Percentiles rank a stretch among this genome's conserved stretches.
phyloP scores from a whole-genome alignment of 805 yeast genomes.

The Nakazawaea populi region DNA sequence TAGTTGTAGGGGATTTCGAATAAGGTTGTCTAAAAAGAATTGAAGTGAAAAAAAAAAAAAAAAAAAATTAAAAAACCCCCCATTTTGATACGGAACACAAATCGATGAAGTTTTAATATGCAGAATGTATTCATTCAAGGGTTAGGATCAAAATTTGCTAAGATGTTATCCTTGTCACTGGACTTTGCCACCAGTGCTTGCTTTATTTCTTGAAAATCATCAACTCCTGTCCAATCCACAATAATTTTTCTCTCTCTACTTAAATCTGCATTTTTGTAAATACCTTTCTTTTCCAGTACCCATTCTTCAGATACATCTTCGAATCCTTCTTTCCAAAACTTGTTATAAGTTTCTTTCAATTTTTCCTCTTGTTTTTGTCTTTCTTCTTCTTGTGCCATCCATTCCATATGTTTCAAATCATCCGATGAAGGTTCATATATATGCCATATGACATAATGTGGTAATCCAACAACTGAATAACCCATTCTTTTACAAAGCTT shows the following conservation, averaged over 20 bases:
- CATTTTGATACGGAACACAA: no score
- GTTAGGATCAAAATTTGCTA: slow-evolving; percentile 13
- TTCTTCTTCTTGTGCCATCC: slow-evolving; percentile 80
- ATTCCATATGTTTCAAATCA: slow-evolving; percentile 77
- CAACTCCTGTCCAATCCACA: slow-evolving; percentile 70
- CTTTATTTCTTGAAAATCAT: slow-evolving; percentile 22
- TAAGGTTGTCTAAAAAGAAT: no score
- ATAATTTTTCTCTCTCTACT: slow-evolving; percentile 38
- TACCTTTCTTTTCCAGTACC: slow-evolving; percentile 62
- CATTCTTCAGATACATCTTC: slow-evolving; percentile 70
- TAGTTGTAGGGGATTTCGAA: no score
- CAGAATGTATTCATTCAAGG: not conserved
- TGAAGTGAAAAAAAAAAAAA: no score
- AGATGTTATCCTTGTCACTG: slow-evolving; percentile 7
- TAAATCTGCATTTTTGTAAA: slow-evolving; percentile 74
- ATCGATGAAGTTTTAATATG: not conserved
- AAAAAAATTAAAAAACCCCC: not conserved
- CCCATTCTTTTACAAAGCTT: slow-evolving; percentile 85
- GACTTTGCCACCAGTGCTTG: slow-evolving; percentile 2
- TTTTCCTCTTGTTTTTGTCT: slow-evolving; percentile 58
- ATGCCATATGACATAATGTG: slow-evolving; percentile 96
- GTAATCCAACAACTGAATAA: slow-evolving; percentile 79
- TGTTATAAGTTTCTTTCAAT: slow-evolving; percentile 58
- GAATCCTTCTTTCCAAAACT: slow-evolving; percentile 73
- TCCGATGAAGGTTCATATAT: slow-evolving; percentile 93